Evolutionary conservation across 2,329 filamentous ascomycete species (phyloP), one percentile per base, ranked within the genome.

Genomic region (Colletotrichum sp.): DNA sequence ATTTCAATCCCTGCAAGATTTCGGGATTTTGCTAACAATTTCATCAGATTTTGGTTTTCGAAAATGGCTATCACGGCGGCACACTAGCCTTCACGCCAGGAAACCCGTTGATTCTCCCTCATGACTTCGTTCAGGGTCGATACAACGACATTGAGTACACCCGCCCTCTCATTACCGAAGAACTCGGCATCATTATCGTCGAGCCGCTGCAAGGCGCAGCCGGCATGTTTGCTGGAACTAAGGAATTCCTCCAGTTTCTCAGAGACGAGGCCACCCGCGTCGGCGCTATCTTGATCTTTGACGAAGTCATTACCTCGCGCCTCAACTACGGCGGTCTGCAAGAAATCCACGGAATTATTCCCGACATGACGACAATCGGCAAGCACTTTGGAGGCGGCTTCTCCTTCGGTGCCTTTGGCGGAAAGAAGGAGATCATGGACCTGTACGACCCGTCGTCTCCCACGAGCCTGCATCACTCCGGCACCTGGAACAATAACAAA

Each of bases 251-350:
- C 21, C 64, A 65, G 5, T 72, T 77, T 24, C 71, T 78, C 38
- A 52, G 75, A 13, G 65, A 74, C 21, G 77, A 77, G 26, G 71
- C 77, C 1, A 77, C 67, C 4, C 71, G 77, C 8, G 24, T 74
- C 43, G 89, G 89, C 3, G 90, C 90, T 0, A 74, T 95, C 1
- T 88, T 95, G 77, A 91, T 95, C 43, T 84, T 94, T 16, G 93
- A 95, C 80, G 93, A 95, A 82, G 93, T 95, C 8, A 93, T 94
- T 89, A 94, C 93, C 0, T 93, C 90, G 5, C 87, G 93, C 3
- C 83, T 94, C 32, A 83, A 86, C 21, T 84, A 85, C 3, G 83
- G 86, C 8, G 92, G 93, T 1, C 81, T 92, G 5, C 86, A 88
- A 8, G 79, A 82, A 3, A 75, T 83, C 26, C 74, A 85, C 30